Evolutionary conservation across 768 basidiomycete species (phyloP), one percentile per base, ranked within the genome.

Genomic region (Xerocomellus amylosporus): DNA sequence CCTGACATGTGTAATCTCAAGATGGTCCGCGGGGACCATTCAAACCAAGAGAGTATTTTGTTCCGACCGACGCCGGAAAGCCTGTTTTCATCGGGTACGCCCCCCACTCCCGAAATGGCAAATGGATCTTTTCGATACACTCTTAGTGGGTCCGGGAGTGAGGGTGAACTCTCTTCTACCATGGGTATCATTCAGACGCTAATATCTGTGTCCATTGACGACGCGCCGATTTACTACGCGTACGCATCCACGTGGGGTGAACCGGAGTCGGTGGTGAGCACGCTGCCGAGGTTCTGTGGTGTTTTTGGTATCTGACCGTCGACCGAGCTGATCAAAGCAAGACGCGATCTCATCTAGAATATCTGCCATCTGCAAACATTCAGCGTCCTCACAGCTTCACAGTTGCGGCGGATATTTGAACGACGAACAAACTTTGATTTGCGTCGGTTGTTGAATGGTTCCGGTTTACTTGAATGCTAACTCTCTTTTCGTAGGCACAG

Each of bases 101-200:
- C 44, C 5, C 37, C 10, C 19, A 31, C 17, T 20, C 49, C 33
- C 26, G 38, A 53, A 37, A 36, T 45, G 12, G n/a, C 13, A 44
- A 46, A 57, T 54, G 5, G 44, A 41, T 31, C n/a, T 20, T 19
- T 47, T 44, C 24, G 28, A n/a, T n/a, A 46, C 43, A 15, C 30
- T 36, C 47, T 38, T 52, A 85, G 82, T 63, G 79, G 77, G 39
- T 75, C 83, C 43, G 77, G 76, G 42, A 76, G 75, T 42, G 81
- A 80, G 51, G 82, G 85, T 47, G 79, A 81, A 55, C 77, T 87
- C 49, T 85, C 92, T 12, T 87, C 88, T 8, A 83, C 85, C 17
- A 88, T 96, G 64, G 97, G 93, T 31, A 84, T 98, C 43, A 93
- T 95, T 73, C 96, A 98, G 69, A 94, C 97, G 2, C 78, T 99